These are phyloP conservation scores for Euphorbia peplus DNA, from an alignment of 345 rosid genomes.

Conservation along the genomic window DNA sequence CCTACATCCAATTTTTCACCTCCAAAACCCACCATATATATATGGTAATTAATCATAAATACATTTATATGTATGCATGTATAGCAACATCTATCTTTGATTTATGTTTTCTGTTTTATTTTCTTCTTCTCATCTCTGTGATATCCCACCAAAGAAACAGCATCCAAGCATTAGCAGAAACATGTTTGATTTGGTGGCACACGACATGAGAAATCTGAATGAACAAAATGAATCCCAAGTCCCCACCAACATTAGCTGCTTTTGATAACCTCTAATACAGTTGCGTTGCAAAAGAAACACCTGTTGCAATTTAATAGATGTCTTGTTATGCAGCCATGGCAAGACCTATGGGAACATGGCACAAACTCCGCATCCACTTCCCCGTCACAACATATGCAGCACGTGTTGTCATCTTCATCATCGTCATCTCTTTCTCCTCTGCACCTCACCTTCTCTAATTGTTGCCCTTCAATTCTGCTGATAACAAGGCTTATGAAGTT, in stretches of 20 bases:
- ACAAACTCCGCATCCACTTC: constrained; percentile 64
- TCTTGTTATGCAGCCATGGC: constrained; percentile 91
- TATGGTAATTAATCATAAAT: constrained; percentile 2
- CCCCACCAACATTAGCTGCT: too few relatives aligned
- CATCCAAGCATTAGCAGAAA: too few relatives aligned
- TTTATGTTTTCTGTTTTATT: background rate
- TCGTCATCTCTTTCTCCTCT: constrained; percentile 42
- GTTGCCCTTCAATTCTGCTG: constrained; percentile 40
- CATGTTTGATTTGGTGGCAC: too few relatives aligned
- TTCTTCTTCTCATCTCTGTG: background rate
- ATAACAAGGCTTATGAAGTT: constrained; percentile 58
- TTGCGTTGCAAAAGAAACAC: constrained; percentile 94
- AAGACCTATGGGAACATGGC: constrained; percentile 84
- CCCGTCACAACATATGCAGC: constrained; percentile 80
- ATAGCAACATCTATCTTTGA: constrained; percentile 6
- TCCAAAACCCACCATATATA: constrained; percentile 12
- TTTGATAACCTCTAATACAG: constrained; percentile 54
- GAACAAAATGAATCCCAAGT: too few relatives aligned
- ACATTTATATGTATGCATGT: background rate
- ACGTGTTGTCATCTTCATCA: constrained; percentile 45
- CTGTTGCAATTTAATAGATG: constrained; percentile 86
- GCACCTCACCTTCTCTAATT: constrained; percentile 25
- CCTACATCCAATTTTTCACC: background rate
- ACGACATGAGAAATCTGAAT: background rate
- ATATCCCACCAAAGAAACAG: too few relatives aligned